Base-by-base conservation (phyloP, 345 rosid species). In the Linum usitatissimum region DNA sequence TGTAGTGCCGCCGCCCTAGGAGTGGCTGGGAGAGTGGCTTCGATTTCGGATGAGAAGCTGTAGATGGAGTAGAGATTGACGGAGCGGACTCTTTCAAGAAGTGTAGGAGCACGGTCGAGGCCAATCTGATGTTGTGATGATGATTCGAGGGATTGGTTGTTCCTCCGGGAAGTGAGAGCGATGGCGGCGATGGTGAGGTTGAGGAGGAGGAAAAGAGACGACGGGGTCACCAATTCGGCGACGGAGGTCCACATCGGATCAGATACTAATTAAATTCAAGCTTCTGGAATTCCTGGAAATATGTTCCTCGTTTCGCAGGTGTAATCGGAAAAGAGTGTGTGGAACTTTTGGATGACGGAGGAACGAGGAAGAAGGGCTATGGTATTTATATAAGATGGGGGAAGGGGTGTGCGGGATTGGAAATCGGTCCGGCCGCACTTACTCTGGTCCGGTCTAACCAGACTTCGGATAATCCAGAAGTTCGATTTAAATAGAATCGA, bases 121-220 rank as follows among this genome's bases (percentile, higher is more conserved):
- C 28, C 61, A 71, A 1, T 65, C 55, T 40, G 64, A 59, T 18
- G 76, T 62, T 36, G 19, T 38, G 31, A 5, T 5, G 51, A 56
- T 9, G 10, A 20, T 13, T 60, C 0, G n/a, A 23, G 21, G 48
- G 68, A 67, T 0, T 59, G 66, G 7, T 42, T 67, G 65, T 70
- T 70, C 39, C 76, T 68, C 1, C 79, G 79, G 60, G 93, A 78
- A 20, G 66, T 72, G 64, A 88, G 45, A 18, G 62, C 64, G 64
- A 86, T 78, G 66, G 87, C 81, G 60, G 80, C 90, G 61, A 88
- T 83, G 68, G 81, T 66, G 51, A 88, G 71, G 64, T 88, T 88
- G 66, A 88, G 68, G 19, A 86, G 53, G 66, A 88, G 67, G 71
- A 88, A 86, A 36, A 88, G 87, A 12, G 82, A 70, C 42, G 83